Evolutionary conservation across 192 early-diverging fungal genomes (phyloP).

Genomic region (Jimgerdemannia flammicorona): DNA sequence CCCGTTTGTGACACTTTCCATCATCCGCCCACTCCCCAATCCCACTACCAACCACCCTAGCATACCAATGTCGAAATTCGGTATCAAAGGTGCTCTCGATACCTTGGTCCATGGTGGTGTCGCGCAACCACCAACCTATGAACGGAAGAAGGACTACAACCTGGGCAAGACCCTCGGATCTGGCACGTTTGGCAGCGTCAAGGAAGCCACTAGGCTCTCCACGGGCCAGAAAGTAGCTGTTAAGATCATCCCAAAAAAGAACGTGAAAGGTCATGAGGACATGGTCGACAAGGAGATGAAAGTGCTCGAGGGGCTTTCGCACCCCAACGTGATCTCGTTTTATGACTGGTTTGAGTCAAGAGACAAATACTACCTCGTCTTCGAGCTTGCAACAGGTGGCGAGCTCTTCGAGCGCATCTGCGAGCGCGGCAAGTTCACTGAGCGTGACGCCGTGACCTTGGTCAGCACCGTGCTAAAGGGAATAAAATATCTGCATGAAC

Average conservation of each 20-base stretch:
- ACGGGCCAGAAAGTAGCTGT: conserved; percentile 79
- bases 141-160: conserved; percentile 64
- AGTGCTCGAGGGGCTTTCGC: conserved; percentile 76
- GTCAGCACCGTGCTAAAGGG: no score
- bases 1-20: no score
- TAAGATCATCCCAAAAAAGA: conserved; percentile 89
- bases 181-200: conserved; percentile 74
- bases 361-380: no score
- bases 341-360: conserved; percentile 66
- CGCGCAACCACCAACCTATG: conserved; percentile 53
- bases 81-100: conserved; percentile 18
- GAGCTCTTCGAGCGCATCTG: no score
- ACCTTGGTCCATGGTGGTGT: conserved; percentile 30
- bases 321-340: conserved; percentile 87
- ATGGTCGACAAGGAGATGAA: conserved; percentile 93
- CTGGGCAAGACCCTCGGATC: conserved; percentile 50
- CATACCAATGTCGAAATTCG: conserved; percentile 2
- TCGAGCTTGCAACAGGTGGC: no score
- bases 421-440: no score
- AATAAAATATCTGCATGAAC: no score
- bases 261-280: conserved; percentile 74
- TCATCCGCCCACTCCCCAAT: no score
- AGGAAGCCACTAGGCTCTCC: conserved; percentile 59
- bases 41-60: no score
- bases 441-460: no score